Evolutionary conservation across 257 asterid genomes (phyloP), one percentile per base, ranked within the genome.

Genomic region (Solanum megistacrolobum): DNA sequence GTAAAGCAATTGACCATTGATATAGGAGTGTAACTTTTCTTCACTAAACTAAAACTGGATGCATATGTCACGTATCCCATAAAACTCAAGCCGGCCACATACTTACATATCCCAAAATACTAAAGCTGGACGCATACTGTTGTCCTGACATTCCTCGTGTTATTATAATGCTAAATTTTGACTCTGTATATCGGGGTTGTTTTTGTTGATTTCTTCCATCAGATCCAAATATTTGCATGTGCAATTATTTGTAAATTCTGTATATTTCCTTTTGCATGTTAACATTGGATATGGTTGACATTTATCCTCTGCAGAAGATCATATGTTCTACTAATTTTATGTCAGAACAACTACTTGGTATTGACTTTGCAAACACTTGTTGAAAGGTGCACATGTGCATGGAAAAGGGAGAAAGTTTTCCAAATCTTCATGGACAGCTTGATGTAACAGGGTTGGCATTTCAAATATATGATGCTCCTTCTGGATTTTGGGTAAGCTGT

Each of bases 401-500:
- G 99, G 96, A 98, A 43, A 92, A 83, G 87, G 99, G 98, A 86
- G 99, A 97, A 89, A 94, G 93, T 11, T 97, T 97, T 93, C 99
- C 99, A 66, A 97, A 95, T 90, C 96, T 97, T 90, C 98, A 97
- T 87, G 99, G 99, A 90, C 99, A 97, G 94, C 98, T 97, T 91
- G 99, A 97, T 91, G 98, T 95, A 69, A 93, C 99, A 43, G 99
- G 98, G 88, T 89, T 96, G 94, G 93, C 91, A 86, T 97, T 97
- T 92, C 95, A 95, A 83, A 94, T 97, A 91, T 90, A 94, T 89
- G 99, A 97, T 90, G 93, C 98, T 88, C 99, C 99, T 73, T 97
- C 99, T 74, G 27, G 92, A 71, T 96, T 97, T 92, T 92, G 95
- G 87, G 99, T 97, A 94, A 86, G 98, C 91, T 84, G 76, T 52